Conservation (phyloP, 2,329 filamentous ascomycete genomes). For the Pseudogymnoascus sp. region DNA sequence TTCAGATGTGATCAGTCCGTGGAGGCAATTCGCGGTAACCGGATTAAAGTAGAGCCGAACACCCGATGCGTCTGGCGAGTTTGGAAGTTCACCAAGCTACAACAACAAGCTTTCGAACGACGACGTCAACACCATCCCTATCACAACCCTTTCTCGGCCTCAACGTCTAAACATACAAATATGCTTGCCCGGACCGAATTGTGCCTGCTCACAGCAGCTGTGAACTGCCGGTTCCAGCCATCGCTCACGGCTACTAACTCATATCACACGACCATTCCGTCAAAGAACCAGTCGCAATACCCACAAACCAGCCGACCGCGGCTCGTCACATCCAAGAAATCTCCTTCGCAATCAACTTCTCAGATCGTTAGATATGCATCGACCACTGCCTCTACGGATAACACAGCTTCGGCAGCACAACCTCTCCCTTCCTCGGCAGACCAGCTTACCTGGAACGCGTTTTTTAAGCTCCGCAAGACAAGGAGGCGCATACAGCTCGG, state of each 20-base stretch:
- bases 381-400: slow-evolving; percentile 9
- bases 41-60: background rate
- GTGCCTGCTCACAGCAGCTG: slow-evolving; percentile 23
- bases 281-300: slow-evolving; percentile 12
- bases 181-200: slow-evolving; percentile 19
- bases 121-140: slow-evolving; percentile 5
- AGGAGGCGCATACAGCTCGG: slow-evolving; percentile 75
- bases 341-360: slow-evolving; percentile 5
- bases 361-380: slow-evolving; percentile 11
- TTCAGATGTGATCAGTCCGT: background rate
- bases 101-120: background rate
- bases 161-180: background rate
- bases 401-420: slow-evolving; percentile 9
- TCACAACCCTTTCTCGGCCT: background rate
- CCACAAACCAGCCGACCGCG: background rate
- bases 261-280: slow-evolving; percentile 24
- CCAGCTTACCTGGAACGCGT: slow-evolving; percentile 72
- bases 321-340: background rate
- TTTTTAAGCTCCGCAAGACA: slow-evolving; percentile 81
- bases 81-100: background rate
- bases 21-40: background rate
- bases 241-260: slow-evolving; percentile 21
- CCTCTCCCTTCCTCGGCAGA: slow-evolving; percentile 10
- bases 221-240: slow-evolving; percentile 25
- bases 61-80: slow-evolving; percentile 3